Conservation (phyloP, 441 rosid genomes). For the Croton laevigatus region DNA sequence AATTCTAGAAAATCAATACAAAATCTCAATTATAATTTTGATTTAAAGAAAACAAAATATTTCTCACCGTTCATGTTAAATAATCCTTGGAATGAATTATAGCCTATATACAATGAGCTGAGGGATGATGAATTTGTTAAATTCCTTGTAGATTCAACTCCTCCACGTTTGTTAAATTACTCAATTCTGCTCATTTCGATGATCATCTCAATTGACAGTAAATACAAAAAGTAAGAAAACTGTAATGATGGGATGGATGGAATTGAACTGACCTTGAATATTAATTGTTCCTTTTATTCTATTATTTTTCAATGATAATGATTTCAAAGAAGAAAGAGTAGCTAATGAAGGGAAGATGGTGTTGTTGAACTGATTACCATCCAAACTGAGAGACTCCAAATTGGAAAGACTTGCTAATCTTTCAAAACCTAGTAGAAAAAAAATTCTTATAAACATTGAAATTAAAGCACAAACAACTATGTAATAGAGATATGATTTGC, state of each 20-base stretch:
- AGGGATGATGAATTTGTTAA: slow-evolving; percentile 8
- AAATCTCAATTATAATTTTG: not conserved
- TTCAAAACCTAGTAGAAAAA: slow-evolving; percentile 7
- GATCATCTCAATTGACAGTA: not conserved
- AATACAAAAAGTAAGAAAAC: too few species aligned
- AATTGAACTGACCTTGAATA: not conserved
- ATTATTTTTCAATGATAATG: not conserved
- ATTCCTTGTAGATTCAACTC: not conserved
- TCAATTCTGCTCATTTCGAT: not conserved
- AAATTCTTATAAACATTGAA: not conserved
- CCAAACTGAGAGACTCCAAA: not conserved
- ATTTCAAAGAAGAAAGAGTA: slow-evolving; percentile 22
- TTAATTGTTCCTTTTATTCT: not conserved
- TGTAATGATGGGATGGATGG: not conserved
- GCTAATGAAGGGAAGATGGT: slow-evolving; percentile 20
- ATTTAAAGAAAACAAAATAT: not conserved
- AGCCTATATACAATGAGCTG: not conserved
- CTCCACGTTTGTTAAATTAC: slow-evolving; percentile 3
- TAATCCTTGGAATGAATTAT: slow-evolving; percentile 8
- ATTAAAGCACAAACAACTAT: not conserved
- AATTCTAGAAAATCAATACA: not conserved
- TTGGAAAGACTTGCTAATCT: not conserved
- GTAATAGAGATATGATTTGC: not conserved
- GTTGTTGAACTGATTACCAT: not conserved
- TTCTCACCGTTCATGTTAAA: slow-evolving; percentile 13